Conservation (phyloP, 148 eudicot species). For the Diospyros lotus region DNA sequence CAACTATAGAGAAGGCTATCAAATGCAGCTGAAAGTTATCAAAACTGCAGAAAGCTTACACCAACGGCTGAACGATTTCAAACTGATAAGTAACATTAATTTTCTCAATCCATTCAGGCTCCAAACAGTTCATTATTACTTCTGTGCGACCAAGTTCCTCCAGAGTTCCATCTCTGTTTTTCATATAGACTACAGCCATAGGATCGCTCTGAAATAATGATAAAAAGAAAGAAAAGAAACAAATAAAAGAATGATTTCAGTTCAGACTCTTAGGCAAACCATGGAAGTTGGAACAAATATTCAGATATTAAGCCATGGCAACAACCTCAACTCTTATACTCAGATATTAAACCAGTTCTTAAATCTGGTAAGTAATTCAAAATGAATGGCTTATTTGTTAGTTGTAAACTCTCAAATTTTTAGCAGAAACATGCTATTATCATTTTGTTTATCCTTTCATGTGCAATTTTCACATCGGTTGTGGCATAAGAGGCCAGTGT, state of each 20-base stretch:
- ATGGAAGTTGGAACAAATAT: not conserved
- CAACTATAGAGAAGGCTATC: not conserved
- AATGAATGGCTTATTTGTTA: not conserved
- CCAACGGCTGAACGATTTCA: conserved; percentile 74
- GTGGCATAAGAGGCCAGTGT: too few relatives aligned
- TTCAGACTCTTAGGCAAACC: not conserved
- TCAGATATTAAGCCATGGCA: not conserved
- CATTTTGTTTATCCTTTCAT: too few relatives aligned
- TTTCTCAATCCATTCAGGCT: conserved; percentile 82
- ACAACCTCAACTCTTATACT: not conserved
- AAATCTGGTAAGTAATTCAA: not conserved
- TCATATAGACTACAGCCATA: conserved; percentile 77
- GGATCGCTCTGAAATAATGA: conserved; percentile 77
- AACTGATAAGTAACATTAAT: conserved; percentile 67
- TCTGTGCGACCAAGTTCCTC: conserved; percentile 96
- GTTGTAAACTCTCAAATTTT: not conserved
- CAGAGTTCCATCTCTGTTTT: conserved; percentile 61
- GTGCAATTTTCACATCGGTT: too few relatives aligned
- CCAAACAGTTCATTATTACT: conserved; percentile 74
- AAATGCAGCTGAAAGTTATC: not conserved
- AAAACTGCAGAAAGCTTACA: conserved; percentile 38
- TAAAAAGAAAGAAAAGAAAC: too few relatives aligned
- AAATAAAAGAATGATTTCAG: not conserved
- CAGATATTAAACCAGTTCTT: not conserved
- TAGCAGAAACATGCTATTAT: not conserved